Evolutionary conservation across 805 yeast genomes (phyloP), one percentile per base, ranked within the genome.

Genomic region (Metschnikowia rubicola): DNA sequence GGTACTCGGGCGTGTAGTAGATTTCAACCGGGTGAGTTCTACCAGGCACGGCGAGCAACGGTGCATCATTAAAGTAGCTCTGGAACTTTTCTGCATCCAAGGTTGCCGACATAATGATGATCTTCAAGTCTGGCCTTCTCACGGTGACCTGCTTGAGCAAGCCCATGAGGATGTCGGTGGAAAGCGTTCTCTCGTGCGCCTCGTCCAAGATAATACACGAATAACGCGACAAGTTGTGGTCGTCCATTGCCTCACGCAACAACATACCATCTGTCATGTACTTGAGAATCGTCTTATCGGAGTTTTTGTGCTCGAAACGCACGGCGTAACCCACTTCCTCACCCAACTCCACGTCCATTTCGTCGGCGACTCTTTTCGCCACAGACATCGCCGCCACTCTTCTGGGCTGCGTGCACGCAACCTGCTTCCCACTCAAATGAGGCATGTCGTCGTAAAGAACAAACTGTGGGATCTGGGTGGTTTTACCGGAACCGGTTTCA

Each of bases 191-290:
- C 70, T 92, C 99, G 73, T 92, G 99, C 39, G 98, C 98, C 74
- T 92, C 99, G 78, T 92, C 99, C 51, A 92, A 74, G 54, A 92
- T 89, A 51, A 92, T 87, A 60, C 96, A 92, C 13, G 96, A 85
- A 66, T 92, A 92, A 55, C 85, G 76, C 5, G 72, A 69, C 64
- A 92, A 74, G 50, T 84, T 79, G 57, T 89, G 97, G 64, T 92
- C 99, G 55, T 86, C 94, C 98, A 94, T 91, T 29, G 97, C 97
- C 70, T 92, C 99, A 62, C 97, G 80, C 56, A 92, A 73, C 44
- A 92, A 77, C 97, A 92, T 91, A 83, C 99, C 99, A 73, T 92
- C 99, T 10, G 99, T 92, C 97, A 92, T 88, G 73, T 94, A 92
- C 68, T 90, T 89, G 60, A 92, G 74, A 33, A 91, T 78, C 6